phyloP scores from a whole-genome alignment of 768 basidiomycete species.

The Pholiota conissans region DNA sequence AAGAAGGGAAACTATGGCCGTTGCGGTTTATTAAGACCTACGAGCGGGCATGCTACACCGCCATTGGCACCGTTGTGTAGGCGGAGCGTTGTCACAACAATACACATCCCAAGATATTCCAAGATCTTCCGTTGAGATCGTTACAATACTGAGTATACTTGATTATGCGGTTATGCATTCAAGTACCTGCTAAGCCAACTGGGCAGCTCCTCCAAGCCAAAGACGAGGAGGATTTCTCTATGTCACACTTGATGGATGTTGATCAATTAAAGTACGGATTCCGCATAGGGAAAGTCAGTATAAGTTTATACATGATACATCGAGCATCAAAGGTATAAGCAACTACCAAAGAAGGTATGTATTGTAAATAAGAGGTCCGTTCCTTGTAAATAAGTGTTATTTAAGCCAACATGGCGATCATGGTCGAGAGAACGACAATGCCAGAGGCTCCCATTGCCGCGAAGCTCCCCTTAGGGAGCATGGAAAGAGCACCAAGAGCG shows the following conservation, averaged over 20 bases:
- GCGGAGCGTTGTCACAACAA: not conserved
- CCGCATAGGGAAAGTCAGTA: not conserved
- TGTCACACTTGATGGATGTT: no score
- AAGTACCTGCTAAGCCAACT: no score
- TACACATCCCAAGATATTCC: not conserved
- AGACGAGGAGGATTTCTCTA: no score
- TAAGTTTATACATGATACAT: not conserved
- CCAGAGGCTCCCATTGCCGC: constrained; percentile 27
- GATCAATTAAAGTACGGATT: not conserved
- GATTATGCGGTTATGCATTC: no score
- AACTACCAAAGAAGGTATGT: not conserved
- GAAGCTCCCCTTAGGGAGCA: constrained; percentile 13
- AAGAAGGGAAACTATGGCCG: constrained; percentile 1
- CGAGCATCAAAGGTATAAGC: not conserved
- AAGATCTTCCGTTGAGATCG: not conserved
- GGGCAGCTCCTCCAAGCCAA: no score
- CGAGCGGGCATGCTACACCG: not conserved
- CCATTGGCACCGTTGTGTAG: not conserved
- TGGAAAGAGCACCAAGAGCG: constrained; percentile 16
- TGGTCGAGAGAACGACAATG: constrained; percentile 31
- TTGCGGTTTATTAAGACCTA: not conserved
- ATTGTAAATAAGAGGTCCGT: not conserved
- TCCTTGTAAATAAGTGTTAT: not conserved
- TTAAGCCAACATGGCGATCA: constrained; percentile 35
- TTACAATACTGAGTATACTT: not conserved